A percentile compares a stretch with the other conserved stretches of the same genome.
Evolutionary conservation across 192 early-diverging fungal species (phyloP).

Genomic region (Entomortierella lignicola): DNA sequence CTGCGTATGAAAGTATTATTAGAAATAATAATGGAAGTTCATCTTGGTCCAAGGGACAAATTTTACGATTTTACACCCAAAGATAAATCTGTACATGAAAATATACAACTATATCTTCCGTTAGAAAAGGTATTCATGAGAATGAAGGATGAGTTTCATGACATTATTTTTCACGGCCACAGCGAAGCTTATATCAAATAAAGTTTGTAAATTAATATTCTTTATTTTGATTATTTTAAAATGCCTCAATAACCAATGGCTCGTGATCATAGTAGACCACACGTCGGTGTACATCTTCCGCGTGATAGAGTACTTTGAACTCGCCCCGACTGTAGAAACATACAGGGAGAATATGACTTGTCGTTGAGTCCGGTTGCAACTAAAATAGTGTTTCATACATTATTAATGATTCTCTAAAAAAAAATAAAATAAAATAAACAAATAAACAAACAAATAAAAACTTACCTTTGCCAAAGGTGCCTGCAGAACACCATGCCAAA

Average conservation of each 20-base stretch:
- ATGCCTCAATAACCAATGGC: slow-evolving; percentile 56
- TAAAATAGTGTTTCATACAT: slow-evolving; percentile 14
- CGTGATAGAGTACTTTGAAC: slow-evolving; percentile 68
- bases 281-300: slow-evolving; percentile 64
- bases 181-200: too few relatives aligned
- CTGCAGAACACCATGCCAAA: slow-evolving; percentile 67
- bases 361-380: slow-evolving; percentile 62
- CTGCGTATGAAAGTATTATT: too few relatives aligned
- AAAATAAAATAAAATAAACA: slow-evolving; percentile 1
- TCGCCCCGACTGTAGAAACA: slow-evolving; percentile 67
- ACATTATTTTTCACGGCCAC: too few relatives aligned
- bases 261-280: slow-evolving; percentile 66
- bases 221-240: slow-evolving; percentile 15
- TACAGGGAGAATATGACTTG: slow-evolving; percentile 60
- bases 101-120: too few relatives aligned
- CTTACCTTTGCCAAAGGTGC: slow-evolving; percentile 62
- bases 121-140: too few relatives aligned
- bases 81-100: too few relatives aligned
- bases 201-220: neutral
- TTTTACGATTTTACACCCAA: too few relatives aligned
- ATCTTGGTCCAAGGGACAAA: too few relatives aligned
- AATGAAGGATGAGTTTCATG: too few relatives aligned
- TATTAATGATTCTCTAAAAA: neutral
- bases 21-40: too few relatives aligned
- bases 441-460: neutral